phyloP scores from a whole-genome alignment of 2,329 filamentous ascomycete species.

The Tolypocladium pustulatum region DNA sequence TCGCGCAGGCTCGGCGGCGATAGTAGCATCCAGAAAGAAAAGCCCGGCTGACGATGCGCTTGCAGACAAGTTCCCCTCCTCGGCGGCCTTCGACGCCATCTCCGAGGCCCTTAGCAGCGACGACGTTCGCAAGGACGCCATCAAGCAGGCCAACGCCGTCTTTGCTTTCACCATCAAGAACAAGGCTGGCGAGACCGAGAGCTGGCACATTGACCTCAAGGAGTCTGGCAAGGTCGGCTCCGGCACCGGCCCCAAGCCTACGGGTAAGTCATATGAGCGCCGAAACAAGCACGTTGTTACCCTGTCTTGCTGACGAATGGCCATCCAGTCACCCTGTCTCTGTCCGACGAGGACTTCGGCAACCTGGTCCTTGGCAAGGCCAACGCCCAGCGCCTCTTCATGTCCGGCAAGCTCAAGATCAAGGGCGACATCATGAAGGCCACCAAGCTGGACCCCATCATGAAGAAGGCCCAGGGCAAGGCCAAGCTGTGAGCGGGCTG shows the following conservation, averaged over 20 bases:
- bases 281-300: constrained; percentile 34
- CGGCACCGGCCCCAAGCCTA: constrained; percentile 71
- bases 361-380: constrained; percentile 77
- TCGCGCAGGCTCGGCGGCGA: background rate
- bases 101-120: constrained; percentile 60
- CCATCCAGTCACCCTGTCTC: constrained; percentile 64
- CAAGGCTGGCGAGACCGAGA: constrained; percentile 62
- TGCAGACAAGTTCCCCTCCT: constrained; percentile 76
- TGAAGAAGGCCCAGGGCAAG: constrained; percentile 78
- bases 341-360: constrained; percentile 80
- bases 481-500: constrained; percentile 60
- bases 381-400: constrained; percentile 91
- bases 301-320: background rate
- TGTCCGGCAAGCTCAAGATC: constrained; percentile 97
- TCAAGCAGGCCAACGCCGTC: constrained; percentile 79
- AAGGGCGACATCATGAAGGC: constrained; percentile 99
- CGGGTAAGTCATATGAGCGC: constrained; percentile 63
- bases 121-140: constrained; percentile 71
- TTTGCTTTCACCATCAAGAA: constrained; percentile 95
- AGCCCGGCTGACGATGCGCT: background rate
- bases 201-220: constrained; percentile 95
- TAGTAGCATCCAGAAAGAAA: background rate
- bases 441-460: constrained; percentile 86
- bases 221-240: constrained; percentile 73
- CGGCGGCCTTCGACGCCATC: constrained; percentile 84